Base-by-base conservation (phyloP, 1,284 basidiomycete species). In the Cutaneotrichosporon cyanovorans region DNA sequence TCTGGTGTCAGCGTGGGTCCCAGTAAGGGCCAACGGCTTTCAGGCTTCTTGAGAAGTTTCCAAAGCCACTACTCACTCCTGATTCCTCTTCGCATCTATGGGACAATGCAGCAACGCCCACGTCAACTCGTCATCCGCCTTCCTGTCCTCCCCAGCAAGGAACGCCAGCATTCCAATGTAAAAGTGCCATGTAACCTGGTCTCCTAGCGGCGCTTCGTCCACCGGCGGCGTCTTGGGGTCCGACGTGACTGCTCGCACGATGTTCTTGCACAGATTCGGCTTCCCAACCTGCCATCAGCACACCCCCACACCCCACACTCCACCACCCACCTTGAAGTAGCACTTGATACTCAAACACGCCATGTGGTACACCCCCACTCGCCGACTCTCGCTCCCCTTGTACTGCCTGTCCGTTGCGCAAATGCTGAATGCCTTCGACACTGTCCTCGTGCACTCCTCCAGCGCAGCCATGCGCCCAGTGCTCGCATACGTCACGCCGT, bases 301-400 rank as follows among this genome's bases (percentile, higher is more conserved):
- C 43, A 42, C 46, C 36, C 36, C 36, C 16, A 30, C 25, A 16
- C 43, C 18, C 34, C 36, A 23, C 16, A 30, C 25, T 22, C 43
- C 18, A 21, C n/a, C 23, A 74, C 81, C 60, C 69, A 84, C 90
- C 62, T 84, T 82, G 76, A 97, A 96, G 73, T 98, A 98, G 41
- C 83, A 87, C 67, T 96, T 95, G 70, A 98, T 76, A 32, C 91
- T 82, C 50, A 95, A 74, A 7, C 85, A 85, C 1, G 92, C 91
- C n/a, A 95, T 80, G 60, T 91, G 88, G 72, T 97, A 98, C 0
- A 91, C 81, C 3, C 92, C 93, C 82, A 83, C 90, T 71, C 90
- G 88, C 44, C 88, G 77, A n/a, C 87, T 89, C 63, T 85, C 80
- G 2, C 78, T 74, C 21, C 80, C 75, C 47, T 83, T 78, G 45